Conservation (phyloP, 2,329 filamentous ascomycete genomes). For the Botrytis paeoniae region DNA sequence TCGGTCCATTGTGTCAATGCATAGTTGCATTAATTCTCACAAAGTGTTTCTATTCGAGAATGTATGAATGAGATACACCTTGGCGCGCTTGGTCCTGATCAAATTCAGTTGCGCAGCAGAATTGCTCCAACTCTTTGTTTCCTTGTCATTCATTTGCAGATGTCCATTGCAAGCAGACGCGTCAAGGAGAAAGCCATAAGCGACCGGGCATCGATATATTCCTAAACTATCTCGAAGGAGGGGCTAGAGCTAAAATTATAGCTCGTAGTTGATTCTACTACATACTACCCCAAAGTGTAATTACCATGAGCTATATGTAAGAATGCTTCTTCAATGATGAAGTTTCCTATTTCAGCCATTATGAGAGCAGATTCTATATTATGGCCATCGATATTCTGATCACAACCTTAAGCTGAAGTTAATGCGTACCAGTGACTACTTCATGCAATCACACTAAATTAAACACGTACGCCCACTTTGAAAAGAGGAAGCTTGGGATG, state of each 20-base stretch:
- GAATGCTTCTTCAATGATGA: background rate
- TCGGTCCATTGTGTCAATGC: background rate
- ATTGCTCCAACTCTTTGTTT: background rate
- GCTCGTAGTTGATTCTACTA: background rate
- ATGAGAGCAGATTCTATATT: no score
- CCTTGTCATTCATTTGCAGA: background rate
- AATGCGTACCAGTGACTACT: background rate
- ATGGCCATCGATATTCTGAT: no score
- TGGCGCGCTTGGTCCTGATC: no score
- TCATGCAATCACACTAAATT: background rate
- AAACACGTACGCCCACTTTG: background rate
- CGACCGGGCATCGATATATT: no score
- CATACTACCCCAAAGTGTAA: background rate
- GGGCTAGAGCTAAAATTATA: background rate
- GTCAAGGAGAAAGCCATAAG: background rate
- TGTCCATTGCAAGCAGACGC: background rate
- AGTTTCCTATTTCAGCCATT: background rate
- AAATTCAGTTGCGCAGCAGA: background rate
- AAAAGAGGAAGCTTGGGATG: background rate
- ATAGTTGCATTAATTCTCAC: background rate
- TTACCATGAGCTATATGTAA: background rate
- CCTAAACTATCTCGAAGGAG: background rate
- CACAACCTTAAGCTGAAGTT: background rate
- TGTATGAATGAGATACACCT: background rate
- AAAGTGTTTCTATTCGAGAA: background rate